Evolutionary conservation across 2,329 filamentous ascomycete species (phyloP).

Genomic region (Albophoma yamanashiensis): DNA sequence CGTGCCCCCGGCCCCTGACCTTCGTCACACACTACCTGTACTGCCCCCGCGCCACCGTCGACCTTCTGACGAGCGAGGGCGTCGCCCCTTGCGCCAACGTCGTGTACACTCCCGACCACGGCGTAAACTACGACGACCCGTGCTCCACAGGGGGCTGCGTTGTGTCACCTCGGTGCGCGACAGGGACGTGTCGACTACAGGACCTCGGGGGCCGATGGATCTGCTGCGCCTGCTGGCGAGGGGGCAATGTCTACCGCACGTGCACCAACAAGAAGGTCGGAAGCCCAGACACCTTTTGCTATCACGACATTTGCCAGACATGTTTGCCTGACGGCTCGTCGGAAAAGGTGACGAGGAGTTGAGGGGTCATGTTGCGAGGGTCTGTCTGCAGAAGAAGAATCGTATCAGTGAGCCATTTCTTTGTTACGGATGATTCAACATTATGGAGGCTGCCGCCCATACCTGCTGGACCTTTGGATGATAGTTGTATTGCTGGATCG

Average conservation of each 20-base stretch:
- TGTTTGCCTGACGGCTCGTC: constrained; percentile 24
- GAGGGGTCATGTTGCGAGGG: background rate
- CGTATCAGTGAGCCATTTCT: background rate
- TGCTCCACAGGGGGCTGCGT: constrained; percentile 35
- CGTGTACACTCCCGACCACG: constrained; percentile 18
- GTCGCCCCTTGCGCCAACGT: constrained; percentile 11
- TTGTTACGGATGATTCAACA: background rate
- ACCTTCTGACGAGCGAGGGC: constrained; percentile 15
- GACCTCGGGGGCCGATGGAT: constrained; percentile 37
- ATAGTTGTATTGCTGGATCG: background rate
- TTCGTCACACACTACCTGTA: constrained; percentile 32
- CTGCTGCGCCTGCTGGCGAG: constrained; percentile 37
- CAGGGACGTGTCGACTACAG: constrained; percentile 35
- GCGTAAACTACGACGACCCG: constrained; percentile 27
- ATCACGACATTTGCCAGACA: constrained; percentile 35
- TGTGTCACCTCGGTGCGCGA: constrained; percentile 31
- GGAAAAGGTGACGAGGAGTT: background rate
- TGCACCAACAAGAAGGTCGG: constrained; percentile 34
- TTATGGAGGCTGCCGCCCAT: too few species aligned
- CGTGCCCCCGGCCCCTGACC: constrained; percentile 29
- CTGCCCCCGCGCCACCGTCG: constrained; percentile 24
- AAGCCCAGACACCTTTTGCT: constrained; percentile 40
- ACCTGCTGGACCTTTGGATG: background rate
- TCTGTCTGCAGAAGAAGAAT: background rate
- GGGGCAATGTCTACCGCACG: constrained; percentile 32